Evolutionary conservation across 1,284 basidiomycete species (phyloP).

Genomic region (Microbotryum silenes-acaulis): DNA sequence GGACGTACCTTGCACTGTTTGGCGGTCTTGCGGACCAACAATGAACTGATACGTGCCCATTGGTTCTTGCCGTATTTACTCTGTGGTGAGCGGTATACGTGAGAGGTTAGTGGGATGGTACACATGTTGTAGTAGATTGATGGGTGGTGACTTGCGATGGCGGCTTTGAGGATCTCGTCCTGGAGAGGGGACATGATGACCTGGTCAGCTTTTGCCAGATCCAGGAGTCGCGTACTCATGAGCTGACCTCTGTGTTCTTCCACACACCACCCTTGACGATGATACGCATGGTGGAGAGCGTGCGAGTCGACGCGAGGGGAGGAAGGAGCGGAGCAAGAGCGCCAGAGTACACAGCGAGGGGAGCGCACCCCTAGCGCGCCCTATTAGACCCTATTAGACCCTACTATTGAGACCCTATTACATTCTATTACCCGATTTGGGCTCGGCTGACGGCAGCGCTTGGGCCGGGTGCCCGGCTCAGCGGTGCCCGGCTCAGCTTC

Average conservation of each 20-base stretch:
- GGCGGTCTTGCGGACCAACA: conserved; percentile 95
- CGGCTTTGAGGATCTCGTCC: conserved; percentile 63
- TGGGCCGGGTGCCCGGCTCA: no score
- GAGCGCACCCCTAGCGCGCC: no score
- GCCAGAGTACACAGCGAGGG: no score
- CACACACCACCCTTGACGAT: conserved; percentile 36
- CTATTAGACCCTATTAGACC: no score
- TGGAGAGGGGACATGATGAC: background rate
- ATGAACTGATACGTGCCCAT: conserved; percentile 97
- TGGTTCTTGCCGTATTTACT: conserved; percentile 54
- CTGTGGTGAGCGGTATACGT: background rate
- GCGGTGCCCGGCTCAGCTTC: no score
- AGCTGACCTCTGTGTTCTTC: conserved; percentile 58
- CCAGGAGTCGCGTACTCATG: background rate
- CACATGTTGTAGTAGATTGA: background rate
- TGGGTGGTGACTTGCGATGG: conserved; percentile 67
- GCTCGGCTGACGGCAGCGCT: no score
- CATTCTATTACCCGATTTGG: no score
- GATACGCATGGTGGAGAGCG: conserved; percentile 26
- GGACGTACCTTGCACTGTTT: conserved; percentile 95
- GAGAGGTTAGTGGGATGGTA: background rate
- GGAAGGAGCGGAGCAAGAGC: background rate
- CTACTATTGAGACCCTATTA: no score
- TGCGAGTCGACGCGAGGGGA: background rate
- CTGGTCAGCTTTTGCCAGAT: background rate